phyloP scores from a whole-genome alignment of 225 moss, liverwort and hornwort genomes.

The Antitrichia curtipendula region DNA sequence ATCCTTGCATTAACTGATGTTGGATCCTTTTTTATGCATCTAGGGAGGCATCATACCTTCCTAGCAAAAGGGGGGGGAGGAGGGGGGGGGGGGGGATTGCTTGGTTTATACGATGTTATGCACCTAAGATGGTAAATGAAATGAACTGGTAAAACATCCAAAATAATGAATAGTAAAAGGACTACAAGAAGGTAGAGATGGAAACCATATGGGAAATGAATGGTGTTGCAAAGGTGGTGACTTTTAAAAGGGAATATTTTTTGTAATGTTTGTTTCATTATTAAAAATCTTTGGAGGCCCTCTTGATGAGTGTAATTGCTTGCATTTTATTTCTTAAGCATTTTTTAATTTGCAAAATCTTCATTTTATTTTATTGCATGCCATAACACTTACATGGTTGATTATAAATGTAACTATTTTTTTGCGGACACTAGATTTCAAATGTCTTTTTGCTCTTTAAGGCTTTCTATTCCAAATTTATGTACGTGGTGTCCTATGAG shows the following conservation, averaged over 20 bases:
- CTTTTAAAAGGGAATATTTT: background rate
- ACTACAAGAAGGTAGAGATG: background rate
- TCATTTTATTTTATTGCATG: background rate
- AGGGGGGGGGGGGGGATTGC: background rate
- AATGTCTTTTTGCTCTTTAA: background rate
- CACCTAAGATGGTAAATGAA: too few species aligned
- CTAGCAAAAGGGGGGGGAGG: too few species aligned
- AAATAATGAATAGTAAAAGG: background rate
- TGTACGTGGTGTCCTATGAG: too few species aligned
- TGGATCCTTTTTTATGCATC: background rate
- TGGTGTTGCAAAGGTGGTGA: background rate
- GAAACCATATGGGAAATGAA: accelerated
- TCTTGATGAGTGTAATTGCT: background rate
- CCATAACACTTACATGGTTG: background rate
- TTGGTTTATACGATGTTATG: background rate
- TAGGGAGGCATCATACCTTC: background rate
- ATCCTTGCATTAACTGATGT: background rate
- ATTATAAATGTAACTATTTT: background rate
- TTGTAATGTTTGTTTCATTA: background rate
- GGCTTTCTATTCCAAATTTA: background rate
- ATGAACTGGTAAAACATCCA: too few species aligned
- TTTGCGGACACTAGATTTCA: background rate
- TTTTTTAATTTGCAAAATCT: background rate
- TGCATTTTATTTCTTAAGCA: background rate
- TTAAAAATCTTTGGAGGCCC: background rate